These are phyloP conservation scores for Rubia peregrina DNA, from an alignment of 305 asterid species.

Conservation along the genomic window DNA sequence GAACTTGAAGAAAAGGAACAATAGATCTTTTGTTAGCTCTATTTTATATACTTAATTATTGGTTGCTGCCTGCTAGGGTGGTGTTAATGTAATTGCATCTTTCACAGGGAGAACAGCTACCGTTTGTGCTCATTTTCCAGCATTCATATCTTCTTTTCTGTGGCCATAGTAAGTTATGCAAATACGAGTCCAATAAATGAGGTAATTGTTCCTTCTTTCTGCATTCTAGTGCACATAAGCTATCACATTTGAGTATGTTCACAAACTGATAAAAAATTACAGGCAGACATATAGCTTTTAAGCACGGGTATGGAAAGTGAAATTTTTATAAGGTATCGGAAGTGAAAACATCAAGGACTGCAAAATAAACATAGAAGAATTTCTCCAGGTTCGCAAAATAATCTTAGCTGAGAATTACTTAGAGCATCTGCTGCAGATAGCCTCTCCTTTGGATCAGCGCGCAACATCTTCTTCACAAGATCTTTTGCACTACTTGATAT, in stretches of 20 bases:
- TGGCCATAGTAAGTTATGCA: neutral
- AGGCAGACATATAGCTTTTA: neutral
- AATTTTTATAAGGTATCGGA: neutral
- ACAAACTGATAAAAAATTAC: neutral
- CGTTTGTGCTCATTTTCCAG: neutral
- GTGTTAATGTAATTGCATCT: neutral
- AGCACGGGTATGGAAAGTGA: neutral
- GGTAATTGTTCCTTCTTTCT: neutral
- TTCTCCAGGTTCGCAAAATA: neutral
- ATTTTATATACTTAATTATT: neutral
- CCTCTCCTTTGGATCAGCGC: slow-evolving; percentile 65
- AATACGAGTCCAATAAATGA: neutral
- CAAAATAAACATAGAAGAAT: neutral
- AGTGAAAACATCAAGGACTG: neutral
- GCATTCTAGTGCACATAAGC: neutral
- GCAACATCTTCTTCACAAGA: slow-evolving; percentile 93
- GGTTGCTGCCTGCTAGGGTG: neutral
- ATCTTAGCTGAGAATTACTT: slow-evolving; percentile 39
- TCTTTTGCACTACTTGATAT: slow-evolving; percentile 90
- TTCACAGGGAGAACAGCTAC: neutral
- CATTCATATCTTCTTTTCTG: neutral
- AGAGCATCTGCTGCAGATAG: slow-evolving; percentile 68
- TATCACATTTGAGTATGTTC: neutral
- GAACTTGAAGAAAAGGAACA: neutral
- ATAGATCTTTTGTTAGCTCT: neutral